Conservation (phyloP, 441 rosid genomes). For the Populus hybrid region DNA sequence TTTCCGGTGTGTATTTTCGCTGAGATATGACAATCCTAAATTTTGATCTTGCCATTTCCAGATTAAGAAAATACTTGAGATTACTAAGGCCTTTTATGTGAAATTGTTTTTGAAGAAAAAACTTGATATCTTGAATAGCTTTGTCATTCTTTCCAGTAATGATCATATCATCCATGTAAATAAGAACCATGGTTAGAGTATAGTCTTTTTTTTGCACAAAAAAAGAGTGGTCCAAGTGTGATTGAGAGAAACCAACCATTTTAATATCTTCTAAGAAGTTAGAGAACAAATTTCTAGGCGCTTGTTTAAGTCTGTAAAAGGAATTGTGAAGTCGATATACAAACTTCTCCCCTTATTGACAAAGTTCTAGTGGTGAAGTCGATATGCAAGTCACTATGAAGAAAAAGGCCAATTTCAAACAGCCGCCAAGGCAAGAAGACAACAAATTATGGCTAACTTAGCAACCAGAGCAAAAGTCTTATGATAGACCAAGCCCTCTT, state of each 20-base stretch:
- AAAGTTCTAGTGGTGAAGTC: background rate
- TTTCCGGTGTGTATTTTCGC: background rate
- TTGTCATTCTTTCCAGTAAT: background rate
- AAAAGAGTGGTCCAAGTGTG: background rate
- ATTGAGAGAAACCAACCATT: background rate
- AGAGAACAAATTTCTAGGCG: accelerated
- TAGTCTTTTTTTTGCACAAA: background rate
- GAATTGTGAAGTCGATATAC: background rate
- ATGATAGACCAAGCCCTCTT: background rate
- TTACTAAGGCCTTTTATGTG: background rate
- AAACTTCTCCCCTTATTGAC: background rate
- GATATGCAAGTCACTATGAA: background rate
- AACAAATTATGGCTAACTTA: background rate
- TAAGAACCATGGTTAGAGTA: background rate
- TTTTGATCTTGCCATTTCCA: background rate
- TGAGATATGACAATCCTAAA: background rate
- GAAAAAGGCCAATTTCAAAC: background rate
- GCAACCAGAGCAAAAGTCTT: background rate
- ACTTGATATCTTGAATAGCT: background rate
- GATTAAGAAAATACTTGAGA: background rate
- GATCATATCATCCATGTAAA: background rate
- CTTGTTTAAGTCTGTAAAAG: background rate
- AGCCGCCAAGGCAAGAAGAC: background rate
- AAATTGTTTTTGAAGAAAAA: background rate
- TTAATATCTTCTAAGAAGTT: too few relatives aligned